A percentile compares a stretch with the other conserved stretches of the same genome.
Conservation (phyloP, 768 basidiomycete species). For the Macrolepiota fuliginosa region DNA sequence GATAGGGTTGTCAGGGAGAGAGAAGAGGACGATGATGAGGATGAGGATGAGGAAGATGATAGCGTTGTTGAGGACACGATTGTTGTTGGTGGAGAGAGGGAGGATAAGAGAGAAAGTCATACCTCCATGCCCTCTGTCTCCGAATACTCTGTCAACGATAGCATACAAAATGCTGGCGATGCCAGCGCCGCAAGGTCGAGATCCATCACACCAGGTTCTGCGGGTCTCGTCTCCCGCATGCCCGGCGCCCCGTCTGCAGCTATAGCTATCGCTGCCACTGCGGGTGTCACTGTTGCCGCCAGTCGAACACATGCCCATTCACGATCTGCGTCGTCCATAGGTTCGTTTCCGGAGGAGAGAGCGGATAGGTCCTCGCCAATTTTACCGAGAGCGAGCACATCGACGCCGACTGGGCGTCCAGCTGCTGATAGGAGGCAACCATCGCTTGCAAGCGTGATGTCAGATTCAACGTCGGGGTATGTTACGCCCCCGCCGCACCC, state of each 20-base stretch:
- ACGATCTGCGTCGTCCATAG: not conserved
- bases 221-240: conserved; percentile 25
- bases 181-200: conserved; percentile 32
- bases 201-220: conserved; percentile 40
- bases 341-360: not conserved
- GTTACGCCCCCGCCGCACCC: conserved; percentile 33
- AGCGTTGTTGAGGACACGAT: not conserved
- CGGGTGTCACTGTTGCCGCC: not conserved
- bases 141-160: conserved; percentile 55
- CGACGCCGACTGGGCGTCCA: conserved; percentile 30
- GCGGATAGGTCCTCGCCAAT: conserved; percentile 5
- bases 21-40: not conserved
- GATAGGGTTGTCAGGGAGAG: not conserved
- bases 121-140: conserved; percentile 35
- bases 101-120: conserved; percentile 23
- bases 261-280: conserved; percentile 11
- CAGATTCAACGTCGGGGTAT: conserved; percentile 51
- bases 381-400: conserved; percentile 23
- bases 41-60: conserved; percentile 1
- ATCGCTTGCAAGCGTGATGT: conserved; percentile 74
- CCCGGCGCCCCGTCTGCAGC: conserved; percentile 12
- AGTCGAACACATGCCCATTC: conserved; percentile 11
- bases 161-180: not conserved
- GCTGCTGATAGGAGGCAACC: conserved; percentile 42
- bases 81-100: conserved; percentile 3